A percentile compares a stretch with the other conserved stretches of the same genome.
phyloP scores from a whole-genome alignment of 441 rosid species.

The Adansonia grandidieri region DNA sequence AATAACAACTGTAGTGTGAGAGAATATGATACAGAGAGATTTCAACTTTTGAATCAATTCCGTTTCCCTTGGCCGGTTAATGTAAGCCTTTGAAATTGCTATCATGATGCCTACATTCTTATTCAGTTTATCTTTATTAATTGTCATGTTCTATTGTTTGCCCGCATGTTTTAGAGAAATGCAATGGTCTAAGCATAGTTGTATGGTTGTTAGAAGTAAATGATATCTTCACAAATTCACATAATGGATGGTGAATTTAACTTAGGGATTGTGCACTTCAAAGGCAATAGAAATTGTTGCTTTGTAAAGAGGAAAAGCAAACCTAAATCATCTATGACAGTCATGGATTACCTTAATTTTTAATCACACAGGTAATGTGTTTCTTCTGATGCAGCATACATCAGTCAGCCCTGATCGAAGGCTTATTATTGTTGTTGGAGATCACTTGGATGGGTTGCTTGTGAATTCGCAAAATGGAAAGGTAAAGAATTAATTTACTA shows the following conservation, averaged over 20 bases:
- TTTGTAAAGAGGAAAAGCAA: neutral
- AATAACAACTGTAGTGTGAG: constrained; percentile 63
- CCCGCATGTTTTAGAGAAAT: neutral
- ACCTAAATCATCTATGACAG: neutral
- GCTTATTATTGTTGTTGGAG: no score
- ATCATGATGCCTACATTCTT: neutral
- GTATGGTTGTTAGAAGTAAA: neutral
- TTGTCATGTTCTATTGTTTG: neutral
- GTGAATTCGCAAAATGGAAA: neutral
- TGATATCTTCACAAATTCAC: neutral
- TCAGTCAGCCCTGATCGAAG: no score
- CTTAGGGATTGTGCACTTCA: neutral
- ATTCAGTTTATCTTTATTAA: neutral
- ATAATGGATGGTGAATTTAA: neutral
- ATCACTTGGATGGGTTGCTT: no score
- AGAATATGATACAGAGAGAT: constrained; percentile 46
- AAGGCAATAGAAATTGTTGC: constrained; percentile 13
- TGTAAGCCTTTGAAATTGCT: constrained; percentile 40
- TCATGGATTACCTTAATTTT: neutral
- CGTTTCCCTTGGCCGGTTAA: constrained; percentile 67
- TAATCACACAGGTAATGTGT: neutral
- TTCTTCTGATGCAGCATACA: no score
- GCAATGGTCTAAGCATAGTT: neutral
- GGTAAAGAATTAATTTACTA: constrained; percentile 28
- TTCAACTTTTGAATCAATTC: constrained; percentile 44